Evolutionary conservation across 805 yeast species (phyloP).

Genomic region (Starmerella roubikii): DNA sequence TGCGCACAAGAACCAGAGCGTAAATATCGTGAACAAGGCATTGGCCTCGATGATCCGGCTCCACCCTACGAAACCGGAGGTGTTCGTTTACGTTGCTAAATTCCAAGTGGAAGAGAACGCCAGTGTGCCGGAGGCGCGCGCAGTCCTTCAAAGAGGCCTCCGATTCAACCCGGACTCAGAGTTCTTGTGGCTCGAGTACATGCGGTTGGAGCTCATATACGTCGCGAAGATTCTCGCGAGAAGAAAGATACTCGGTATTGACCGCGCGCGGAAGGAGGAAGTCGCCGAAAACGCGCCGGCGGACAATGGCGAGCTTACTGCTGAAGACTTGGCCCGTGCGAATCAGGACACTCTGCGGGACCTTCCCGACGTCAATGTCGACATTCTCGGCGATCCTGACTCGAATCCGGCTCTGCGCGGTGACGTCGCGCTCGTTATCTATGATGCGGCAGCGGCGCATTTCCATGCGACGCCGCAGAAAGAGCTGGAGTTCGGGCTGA

Average conservation of each 20-base stretch:
- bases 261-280: constrained; percentile 35
- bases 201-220: constrained; percentile 76
- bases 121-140: constrained; percentile 78
- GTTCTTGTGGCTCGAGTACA: constrained; percentile 71
- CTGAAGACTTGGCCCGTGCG: constrained; percentile 38
- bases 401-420: constrained; percentile 68
- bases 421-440: constrained; percentile 55
- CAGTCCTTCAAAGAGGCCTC: constrained; percentile 68
- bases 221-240: constrained; percentile 72
- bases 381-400: constrained; percentile 73
- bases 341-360: constrained; percentile 44
- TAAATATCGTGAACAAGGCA: constrained; percentile 34
- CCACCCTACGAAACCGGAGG: constrained; percentile 81
- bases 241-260: constrained; percentile 65
- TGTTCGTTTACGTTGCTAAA: constrained; percentile 92
- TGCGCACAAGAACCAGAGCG: constrained; percentile 26
- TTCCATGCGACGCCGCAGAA: constrained; percentile 25
- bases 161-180: constrained; percentile 66
- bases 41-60: constrained; percentile 66
- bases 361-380: constrained; percentile 77
- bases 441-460: constrained; percentile 49
- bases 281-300: constrained; percentile 28
- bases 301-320: constrained; percentile 38
- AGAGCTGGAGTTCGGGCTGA: constrained; percentile 32
- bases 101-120: constrained; percentile 84